A percentile compares a stretch with the other conserved stretches of the same genome.
phyloP scores from a whole-genome alignment of 2,329 filamentous ascomycete species.

The Dichotomopilus funicola region DNA sequence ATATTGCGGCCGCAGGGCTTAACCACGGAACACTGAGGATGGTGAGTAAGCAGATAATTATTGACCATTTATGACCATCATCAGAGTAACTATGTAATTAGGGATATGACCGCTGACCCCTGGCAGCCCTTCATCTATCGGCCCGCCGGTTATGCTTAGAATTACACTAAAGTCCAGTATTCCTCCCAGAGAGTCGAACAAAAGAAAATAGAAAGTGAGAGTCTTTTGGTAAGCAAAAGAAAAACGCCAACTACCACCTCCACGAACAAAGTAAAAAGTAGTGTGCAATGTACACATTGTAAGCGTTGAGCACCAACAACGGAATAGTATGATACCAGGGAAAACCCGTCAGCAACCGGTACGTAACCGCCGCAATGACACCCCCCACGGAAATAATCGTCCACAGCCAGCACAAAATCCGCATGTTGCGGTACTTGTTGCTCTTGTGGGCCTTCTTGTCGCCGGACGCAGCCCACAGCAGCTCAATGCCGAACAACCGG shows the following conservation, averaged over 20 bases:
- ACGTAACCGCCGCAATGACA: conserved; percentile 31
- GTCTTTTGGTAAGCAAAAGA: no score
- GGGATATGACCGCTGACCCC: no score
- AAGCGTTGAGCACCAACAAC: conserved; percentile 32
- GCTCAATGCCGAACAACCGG: conserved; percentile 33
- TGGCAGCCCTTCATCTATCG: no score
- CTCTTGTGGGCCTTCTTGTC: conserved; percentile 34
- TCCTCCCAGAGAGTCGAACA: no score
- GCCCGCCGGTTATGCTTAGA: no score
- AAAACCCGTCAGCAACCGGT: conserved; percentile 30
- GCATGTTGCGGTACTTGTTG: conserved; percentile 39
- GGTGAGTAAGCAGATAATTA: no score
- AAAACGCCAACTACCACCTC: conserved; percentile 18
- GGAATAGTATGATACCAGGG: conserved; percentile 36
- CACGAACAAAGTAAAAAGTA: conserved; percentile 33
- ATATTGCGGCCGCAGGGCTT: no score
- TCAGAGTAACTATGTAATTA: no score
- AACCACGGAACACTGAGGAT: no score
- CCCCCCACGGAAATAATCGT: conserved; percentile 29
- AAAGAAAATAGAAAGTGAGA: no score
- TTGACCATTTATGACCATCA: no score
- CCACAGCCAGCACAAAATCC: conserved; percentile 35
- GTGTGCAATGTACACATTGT: conserved; percentile 35
- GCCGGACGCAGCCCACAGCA: conserved; percentile 35
- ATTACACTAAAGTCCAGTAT: no score